Evolutionary conservation across 2,329 filamentous ascomycete species (phyloP).

Genomic region (Diaporthe citri): DNA sequence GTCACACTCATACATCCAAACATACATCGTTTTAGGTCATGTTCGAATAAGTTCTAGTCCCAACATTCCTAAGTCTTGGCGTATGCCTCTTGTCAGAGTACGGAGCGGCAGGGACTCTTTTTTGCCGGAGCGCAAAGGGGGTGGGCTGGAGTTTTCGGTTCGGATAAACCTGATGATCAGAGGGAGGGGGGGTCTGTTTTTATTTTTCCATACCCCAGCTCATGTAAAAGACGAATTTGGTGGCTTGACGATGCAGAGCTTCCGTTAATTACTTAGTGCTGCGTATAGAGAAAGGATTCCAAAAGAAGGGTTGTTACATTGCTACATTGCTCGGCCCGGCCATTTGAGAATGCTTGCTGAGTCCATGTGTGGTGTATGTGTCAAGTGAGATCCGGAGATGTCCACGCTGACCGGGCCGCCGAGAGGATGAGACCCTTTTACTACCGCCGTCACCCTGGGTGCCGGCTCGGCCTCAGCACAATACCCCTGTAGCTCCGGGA

Average conservation of each 20-base stretch:
- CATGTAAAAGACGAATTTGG: slow-evolving; percentile 29
- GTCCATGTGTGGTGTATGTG: neutral
- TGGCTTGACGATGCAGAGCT: slow-evolving; percentile 28
- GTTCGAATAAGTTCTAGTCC: slow-evolving; percentile 8
- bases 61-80: slow-evolving; percentile 15
- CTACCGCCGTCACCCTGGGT: neutral
- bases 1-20: neutral
- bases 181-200: slow-evolving; percentile 9
- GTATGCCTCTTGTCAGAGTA: slow-evolving; percentile 26
- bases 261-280: slow-evolving; percentile 24
- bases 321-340: neutral
- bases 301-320: slow-evolving; percentile 4
- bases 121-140: slow-evolving; percentile 5
- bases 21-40: neutral
- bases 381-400: neutral
- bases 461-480: neutral
- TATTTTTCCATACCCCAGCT: slow-evolving; percentile 19
- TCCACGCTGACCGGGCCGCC: neutral
- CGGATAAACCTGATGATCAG: slow-evolving; percentile 25
- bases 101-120: slow-evolving; percentile 7
- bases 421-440: neutral
- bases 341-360: too few relatives aligned
- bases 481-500: neutral
- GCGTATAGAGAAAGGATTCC: slow-evolving; percentile 7
- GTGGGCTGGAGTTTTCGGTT: slow-evolving; percentile 14